Conservation (phyloP, 345 rosid species). For the Corymbia maculata region DNA sequence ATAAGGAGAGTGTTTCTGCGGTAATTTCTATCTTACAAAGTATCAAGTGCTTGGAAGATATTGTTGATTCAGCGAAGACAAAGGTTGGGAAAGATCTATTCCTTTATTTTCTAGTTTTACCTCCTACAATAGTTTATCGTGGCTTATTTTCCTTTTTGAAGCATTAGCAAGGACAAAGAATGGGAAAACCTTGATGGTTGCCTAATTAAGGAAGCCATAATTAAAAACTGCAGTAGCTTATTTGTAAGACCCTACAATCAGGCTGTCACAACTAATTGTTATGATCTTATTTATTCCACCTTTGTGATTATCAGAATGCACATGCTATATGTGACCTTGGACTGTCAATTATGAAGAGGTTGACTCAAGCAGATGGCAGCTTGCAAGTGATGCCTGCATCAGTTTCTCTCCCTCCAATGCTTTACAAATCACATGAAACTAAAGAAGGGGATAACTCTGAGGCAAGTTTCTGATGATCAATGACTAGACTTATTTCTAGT, state of each 20-base stretch:
- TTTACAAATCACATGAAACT: slow-evolving; percentile 58
- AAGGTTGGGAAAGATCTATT: slow-evolving; percentile 34
- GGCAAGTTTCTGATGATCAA: slow-evolving; percentile 25
- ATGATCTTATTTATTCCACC: not conserved
- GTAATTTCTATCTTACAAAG: slow-evolving; percentile 43
- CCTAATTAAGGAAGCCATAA: not conserved
- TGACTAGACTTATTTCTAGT: not conserved
- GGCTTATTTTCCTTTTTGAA: not conserved
- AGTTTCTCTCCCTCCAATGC: slow-evolving; percentile 47
- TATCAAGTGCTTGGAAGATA: slow-evolving; percentile 71
- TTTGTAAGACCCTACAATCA: not conserved
- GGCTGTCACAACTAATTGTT: not conserved
- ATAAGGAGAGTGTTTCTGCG: slow-evolving; percentile 43
- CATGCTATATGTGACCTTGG: slow-evolving; percentile 92
- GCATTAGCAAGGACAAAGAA: not conserved
- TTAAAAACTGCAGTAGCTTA: not conserved
- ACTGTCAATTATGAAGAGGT: slow-evolving; percentile 48
- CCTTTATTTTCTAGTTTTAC: not conserved
- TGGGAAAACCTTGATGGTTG: not conserved
- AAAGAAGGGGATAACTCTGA: slow-evolving; percentile 43
- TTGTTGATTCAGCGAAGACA: slow-evolving; percentile 56
- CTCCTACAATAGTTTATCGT: not conserved
- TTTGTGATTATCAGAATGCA: slow-evolving; percentile 56
- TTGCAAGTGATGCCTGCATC: slow-evolving; percentile 21
- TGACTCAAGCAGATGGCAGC: slow-evolving; percentile 37